These are phyloP conservation scores for Kurtzmaniella quercitrusa DNA, from an alignment of 1,139 yeast species.

Conservation along the genomic window DNA sequence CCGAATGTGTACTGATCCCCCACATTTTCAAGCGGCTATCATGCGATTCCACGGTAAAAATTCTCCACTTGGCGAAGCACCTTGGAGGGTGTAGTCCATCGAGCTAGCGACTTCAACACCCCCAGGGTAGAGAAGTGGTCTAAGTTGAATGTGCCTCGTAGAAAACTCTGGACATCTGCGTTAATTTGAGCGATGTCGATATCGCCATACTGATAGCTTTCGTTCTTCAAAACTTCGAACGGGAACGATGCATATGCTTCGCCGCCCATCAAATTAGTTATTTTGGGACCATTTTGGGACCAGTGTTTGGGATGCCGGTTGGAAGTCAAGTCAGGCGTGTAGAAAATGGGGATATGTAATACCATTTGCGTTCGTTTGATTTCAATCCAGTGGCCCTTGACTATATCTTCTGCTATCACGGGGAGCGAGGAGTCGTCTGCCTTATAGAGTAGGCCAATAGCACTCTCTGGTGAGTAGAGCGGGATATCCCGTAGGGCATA, in stretches of 20 bases:
- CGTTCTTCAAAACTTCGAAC: not conserved
- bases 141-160: not conserved
- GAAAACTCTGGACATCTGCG: not conserved
- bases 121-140: not conserved
- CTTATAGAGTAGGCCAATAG: slow-evolving; percentile 23
- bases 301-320: slow-evolving; percentile 12
- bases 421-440: slow-evolving; percentile 15
- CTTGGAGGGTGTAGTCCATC: not conserved
- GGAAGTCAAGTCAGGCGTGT: slow-evolving; percentile 27
- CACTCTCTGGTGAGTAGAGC: slow-evolving; percentile 21
- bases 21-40: not conserved
- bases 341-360: slow-evolving; percentile 27
- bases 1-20: too few species aligned
- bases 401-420: slow-evolving; percentile 23
- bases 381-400: slow-evolving; percentile 27
- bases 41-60: not conserved
- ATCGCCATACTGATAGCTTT: not conserved
- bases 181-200: not conserved
- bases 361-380: slow-evolving; percentile 14
- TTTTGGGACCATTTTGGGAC: not conserved
- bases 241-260: not conserved
- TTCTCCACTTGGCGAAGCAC: not conserved
- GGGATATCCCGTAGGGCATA: slow-evolving; percentile 21
- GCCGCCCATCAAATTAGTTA: not conserved
- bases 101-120: not conserved